Percentiles rank a stretch among this genome's conserved stretches.
Conservation (phyloP, 257 asterid genomes). For the Gardenia jasminoides region DNA sequence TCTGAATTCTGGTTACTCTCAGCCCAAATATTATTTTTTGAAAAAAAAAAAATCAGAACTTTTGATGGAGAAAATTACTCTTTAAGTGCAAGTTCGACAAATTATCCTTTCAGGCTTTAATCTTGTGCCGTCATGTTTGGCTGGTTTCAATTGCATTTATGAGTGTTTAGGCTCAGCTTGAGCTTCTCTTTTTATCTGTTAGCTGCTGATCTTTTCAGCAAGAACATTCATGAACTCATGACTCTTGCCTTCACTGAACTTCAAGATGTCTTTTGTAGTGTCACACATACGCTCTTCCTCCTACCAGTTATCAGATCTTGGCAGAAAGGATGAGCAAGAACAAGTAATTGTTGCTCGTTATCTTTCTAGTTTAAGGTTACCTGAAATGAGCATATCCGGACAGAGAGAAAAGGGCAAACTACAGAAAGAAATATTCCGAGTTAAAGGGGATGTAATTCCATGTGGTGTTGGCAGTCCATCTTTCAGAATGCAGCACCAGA, state of each 20-base stretch:
- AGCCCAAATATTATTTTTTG: neutral
- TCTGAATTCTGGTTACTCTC: neutral
- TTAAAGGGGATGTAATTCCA: slow-evolving; percentile 13
- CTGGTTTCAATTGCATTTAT: neutral
- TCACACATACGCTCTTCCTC: slow-evolving; percentile 19
- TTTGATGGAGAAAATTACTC: neutral
- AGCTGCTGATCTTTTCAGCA: neutral
- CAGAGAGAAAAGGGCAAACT: neutral
- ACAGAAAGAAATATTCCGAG: neutral
- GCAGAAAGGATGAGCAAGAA: slow-evolving; percentile 30
- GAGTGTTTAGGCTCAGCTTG: neutral
- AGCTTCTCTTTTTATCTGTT: too few relatives aligned
- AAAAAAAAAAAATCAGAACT: neutral
- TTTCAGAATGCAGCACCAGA: slow-evolving; percentile 15
- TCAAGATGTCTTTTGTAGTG: slow-evolving; percentile 16
- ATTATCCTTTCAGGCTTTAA: neutral
- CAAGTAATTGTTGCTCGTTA: slow-evolving; percentile 32
- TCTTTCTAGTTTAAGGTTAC: slow-evolving; percentile 24
- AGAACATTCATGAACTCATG: neutral
- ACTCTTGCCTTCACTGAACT: neutral
- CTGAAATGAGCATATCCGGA: slow-evolving; percentile 14
- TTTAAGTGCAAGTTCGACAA: neutral
- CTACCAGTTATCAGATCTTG: slow-evolving; percentile 9
- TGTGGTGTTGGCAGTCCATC: slow-evolving; percentile 6
- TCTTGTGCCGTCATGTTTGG: neutral